Evolutionary conservation across 148 eudicot species (phyloP), one percentile per base, ranked within the genome.

Genomic region (Camellia japonica): DNA sequence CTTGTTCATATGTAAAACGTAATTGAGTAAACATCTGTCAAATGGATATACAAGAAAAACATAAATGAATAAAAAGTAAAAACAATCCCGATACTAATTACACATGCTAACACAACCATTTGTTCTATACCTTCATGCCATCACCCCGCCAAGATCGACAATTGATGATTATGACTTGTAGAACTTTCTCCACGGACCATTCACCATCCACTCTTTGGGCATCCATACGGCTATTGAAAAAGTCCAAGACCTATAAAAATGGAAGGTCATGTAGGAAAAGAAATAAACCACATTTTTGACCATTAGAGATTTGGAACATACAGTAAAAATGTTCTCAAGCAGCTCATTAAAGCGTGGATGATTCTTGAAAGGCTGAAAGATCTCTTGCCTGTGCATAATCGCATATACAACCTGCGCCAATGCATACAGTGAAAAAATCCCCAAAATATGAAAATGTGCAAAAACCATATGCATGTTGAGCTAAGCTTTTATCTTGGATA

Each of bases 171-270:
- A 94, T 93, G 69, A 93, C 90, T 81, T 91, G 79, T 77, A 94
- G 94, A 74, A 93, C 98, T 89, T 90, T 94, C 83, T 94, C 98
- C 83, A 94, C 98, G 7, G 98, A 94, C 98, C 95, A 93, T 84
- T 91, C 94, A 18, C 95, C 97, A 79, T 85, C 90, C 76, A 82
- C 30, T 69, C 90, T 85, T 43, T 91, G 93, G 63, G 94, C 91
- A 89, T 94, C 98, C 87, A 94, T 93, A 64, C 97, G 90, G 84
- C 88, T 87, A 80, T 94, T 94, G 80, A 94, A 94, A 84, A 91
- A 94, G 79, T 94, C 97, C 64, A 94, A 79, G 47, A 94, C 98
- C 98, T 94, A 79, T 3, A 77, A 64, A 72, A 61, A 46, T 8
- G 56, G 64, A 73, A 80, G 30, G 16, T 52, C 18, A 38, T 8